Evolutionary conservation across 2,329 filamentous ascomycete species (phyloP).

Genomic region (Pyrenochaeta sp.): DNA sequence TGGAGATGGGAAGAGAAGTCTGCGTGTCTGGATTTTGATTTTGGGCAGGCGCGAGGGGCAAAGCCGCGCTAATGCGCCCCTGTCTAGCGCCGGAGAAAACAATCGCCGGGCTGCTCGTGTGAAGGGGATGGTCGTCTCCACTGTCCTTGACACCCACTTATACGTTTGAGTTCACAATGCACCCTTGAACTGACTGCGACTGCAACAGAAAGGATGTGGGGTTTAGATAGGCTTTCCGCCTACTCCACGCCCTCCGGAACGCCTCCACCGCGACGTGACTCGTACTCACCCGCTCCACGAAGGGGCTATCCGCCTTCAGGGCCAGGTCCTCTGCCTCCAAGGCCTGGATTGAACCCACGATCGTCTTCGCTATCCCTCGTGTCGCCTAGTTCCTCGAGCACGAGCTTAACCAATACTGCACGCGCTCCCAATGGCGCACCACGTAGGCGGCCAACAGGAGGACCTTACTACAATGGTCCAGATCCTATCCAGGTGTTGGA

Average conservation of each 20-base stretch:
- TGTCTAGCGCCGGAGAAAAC: constrained; percentile 35
- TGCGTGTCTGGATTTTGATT: constrained; percentile 46
- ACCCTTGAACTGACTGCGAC: constrained; percentile 1
- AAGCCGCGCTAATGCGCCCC: constrained; percentile 32
- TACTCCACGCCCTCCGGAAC: constrained; percentile 72
- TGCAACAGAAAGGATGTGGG: constrained; percentile 71
- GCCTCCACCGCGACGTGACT: constrained; percentile 69
- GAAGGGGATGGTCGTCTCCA: constrained; percentile 1
- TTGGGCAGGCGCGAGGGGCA: constrained; percentile 40
- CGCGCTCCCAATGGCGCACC: constrained; percentile 73
- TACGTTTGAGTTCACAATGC: background rate
- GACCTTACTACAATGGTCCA: constrained; percentile 63
- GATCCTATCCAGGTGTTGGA: constrained; percentile 78
- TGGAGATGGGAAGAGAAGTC: constrained; percentile 42
- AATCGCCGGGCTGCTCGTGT: constrained; percentile 18
- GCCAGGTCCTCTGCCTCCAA: constrained; percentile 72
- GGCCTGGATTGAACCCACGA: constrained; percentile 73
- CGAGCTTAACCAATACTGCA: constrained; percentile 74
- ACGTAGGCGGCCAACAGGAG: constrained; percentile 66
- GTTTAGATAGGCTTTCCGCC: constrained; percentile 80
- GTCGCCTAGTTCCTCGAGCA: constrained; percentile 75
- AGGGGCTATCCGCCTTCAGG: constrained; percentile 74
- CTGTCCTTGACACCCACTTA: background rate
- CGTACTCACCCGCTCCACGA: constrained; percentile 76
- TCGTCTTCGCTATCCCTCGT: constrained; percentile 82